phyloP scores from a whole-genome alignment of 2,329 filamentous ascomycete species.

The Aurifilum marmelostoma region DNA sequence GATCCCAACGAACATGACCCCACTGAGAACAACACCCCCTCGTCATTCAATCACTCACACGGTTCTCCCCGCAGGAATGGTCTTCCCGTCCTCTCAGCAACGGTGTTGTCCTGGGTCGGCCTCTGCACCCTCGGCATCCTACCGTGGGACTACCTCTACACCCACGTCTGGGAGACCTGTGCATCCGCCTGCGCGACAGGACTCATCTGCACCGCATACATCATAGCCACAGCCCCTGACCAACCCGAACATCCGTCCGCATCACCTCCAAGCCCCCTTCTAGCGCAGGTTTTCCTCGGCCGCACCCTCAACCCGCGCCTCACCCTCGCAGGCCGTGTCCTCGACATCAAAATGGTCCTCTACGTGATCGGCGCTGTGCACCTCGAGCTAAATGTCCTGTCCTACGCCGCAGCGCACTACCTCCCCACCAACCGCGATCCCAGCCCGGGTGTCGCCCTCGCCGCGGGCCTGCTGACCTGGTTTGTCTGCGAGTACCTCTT shows the following conservation, averaged over 20 bases:
- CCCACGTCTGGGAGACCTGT: slow-evolving; percentile 6
- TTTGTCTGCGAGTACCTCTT: slow-evolving; percentile 25
- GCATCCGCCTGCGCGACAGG: slow-evolving; percentile 8
- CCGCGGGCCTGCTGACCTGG: slow-evolving; percentile 23
- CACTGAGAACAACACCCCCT: neutral
- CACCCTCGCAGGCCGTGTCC: slow-evolving; percentile 4
- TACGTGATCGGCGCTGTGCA: slow-evolving; percentile 26
- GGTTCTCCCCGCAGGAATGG: slow-evolving; percentile 16
- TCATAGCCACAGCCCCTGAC: slow-evolving; percentile 2
- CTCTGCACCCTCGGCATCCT: slow-evolving; percentile 18
- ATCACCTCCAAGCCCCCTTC: neutral
- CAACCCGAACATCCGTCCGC: neutral
- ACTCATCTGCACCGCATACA: slow-evolving; percentile 13
- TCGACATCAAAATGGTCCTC: slow-evolving; percentile 25
- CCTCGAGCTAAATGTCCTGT: slow-evolving; percentile 26
- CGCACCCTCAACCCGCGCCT: slow-evolving; percentile 18
- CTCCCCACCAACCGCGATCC: neutral
- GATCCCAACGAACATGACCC: neutral
- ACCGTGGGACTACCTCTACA: slow-evolving; percentile 19
- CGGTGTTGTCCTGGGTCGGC: slow-evolving; percentile 16
- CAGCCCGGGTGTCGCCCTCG: slow-evolving; percentile 19
- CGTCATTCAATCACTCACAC: neutral
- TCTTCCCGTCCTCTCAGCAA: slow-evolving; percentile 9
- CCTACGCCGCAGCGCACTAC: slow-evolving; percentile 21
- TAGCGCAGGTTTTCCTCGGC: slow-evolving; percentile 19